A percentile compares a stretch with the other conserved stretches of the same genome.
Evolutionary conservation across 2,329 filamentous ascomycete genomes (phyloP).

Genomic region (Epichloe festucae): DNA sequence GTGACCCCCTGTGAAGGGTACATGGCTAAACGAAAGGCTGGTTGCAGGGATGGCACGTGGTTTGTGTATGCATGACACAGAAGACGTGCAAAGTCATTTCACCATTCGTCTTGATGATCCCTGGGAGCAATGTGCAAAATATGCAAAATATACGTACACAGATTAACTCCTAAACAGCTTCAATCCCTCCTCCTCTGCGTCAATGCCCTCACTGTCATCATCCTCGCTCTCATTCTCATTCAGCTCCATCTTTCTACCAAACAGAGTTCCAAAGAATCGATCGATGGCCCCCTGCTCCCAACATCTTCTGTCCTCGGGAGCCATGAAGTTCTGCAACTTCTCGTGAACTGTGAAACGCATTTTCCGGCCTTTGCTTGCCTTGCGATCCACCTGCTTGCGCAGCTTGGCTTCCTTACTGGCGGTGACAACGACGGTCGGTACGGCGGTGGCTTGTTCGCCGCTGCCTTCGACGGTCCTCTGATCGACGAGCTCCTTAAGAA

Average conservation of each 20-base stretch:
- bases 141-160: constrained; percentile 9
- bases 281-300: constrained; percentile 79
- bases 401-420: constrained; percentile 66
- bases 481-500: constrained; percentile 87
- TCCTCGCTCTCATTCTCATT: constrained; percentile 43
- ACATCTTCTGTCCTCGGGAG: constrained; percentile 63
- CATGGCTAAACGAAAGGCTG: too few species aligned
- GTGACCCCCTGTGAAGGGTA: too few species aligned
- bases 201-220: constrained; percentile 37
- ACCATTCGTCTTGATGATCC: too few species aligned
- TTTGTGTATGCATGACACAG: too few species aligned
- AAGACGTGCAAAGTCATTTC: too few species aligned
- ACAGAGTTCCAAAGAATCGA: constrained; percentile 59
- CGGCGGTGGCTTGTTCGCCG: constrained; percentile 29
- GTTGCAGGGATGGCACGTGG: too few species aligned
- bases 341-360: constrained; percentile 91
- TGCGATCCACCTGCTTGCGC: constrained; percentile 77
- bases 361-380: constrained; percentile 89
- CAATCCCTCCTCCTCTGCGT: constrained; percentile 40
- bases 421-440: constrained; percentile 48
- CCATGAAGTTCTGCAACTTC: constrained; percentile 97
- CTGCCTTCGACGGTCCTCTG: constrained; percentile 64
- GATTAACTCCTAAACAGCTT: constrained; percentile 34
- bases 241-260: constrained; percentile 57
- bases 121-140: neutral